Percentiles rank a stretch among this genome's conserved stretches.
Evolutionary conservation across 495 filamentous ascomycete species (phyloP).

Genomic region (Daldinia concentrica): DNA sequence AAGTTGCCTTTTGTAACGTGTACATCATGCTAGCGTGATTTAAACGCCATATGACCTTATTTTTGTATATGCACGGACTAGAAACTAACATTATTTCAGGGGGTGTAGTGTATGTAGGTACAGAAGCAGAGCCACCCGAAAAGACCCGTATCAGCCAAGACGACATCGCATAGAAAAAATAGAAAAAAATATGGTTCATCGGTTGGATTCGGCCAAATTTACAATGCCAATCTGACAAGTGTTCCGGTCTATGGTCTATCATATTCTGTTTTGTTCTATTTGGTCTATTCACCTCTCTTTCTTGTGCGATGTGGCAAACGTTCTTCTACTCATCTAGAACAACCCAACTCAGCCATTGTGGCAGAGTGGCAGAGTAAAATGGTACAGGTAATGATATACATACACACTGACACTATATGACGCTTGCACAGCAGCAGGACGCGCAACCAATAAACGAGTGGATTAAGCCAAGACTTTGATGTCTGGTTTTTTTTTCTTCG

Average conservation of each 20-base stretch:
- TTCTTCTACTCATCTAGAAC: not conserved
- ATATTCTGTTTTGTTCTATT: not conserved
- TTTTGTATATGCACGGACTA: too few relatives aligned
- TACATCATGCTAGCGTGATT: too few relatives aligned
- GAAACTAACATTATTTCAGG: too few relatives aligned
- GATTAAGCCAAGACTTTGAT: not conserved
- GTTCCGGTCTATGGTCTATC: not conserved
- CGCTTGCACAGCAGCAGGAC: not conserved
- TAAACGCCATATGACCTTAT: too few relatives aligned
- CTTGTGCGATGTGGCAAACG: not conserved
- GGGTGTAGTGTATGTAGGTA: too few relatives aligned
- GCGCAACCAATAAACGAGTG: not conserved
- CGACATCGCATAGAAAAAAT: slow-evolving; percentile 2
- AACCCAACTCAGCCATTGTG: not conserved
- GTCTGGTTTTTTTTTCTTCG: not conserved
- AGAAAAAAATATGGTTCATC: not conserved
- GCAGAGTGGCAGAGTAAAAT: not conserved
- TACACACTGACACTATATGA: not conserved
- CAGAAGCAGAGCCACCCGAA: slow-evolving; percentile 15
- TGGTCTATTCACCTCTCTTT: not conserved
- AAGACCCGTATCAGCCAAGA: slow-evolving; percentile 17
- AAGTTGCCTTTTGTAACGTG: too few relatives aligned
- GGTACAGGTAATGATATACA: not conserved
- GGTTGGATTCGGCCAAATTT: slow-evolving; percentile 2
- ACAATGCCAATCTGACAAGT: not conserved